Percentiles rank a stretch among this genome's conserved stretches.
Evolutionary conservation across 208 protist species (phyloP).

Genomic region (Novymonas esmeraldas): DNA sequence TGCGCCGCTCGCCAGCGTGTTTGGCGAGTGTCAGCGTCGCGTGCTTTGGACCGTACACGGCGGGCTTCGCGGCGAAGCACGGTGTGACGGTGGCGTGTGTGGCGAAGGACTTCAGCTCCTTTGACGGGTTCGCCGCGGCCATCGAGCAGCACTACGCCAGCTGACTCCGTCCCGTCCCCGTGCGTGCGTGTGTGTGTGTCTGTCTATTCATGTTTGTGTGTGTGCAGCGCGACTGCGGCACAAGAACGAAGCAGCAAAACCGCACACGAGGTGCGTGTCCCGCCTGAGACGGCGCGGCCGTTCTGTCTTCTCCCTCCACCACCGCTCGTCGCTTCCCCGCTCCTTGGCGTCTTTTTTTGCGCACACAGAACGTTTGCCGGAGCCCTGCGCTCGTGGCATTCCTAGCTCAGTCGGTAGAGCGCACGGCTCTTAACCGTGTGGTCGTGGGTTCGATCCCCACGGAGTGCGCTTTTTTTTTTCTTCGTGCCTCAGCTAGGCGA

Average conservation of each 20-base stretch:
- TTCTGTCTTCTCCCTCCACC: too few species aligned
- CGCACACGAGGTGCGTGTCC: background rate
- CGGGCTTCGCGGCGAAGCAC: conserved; percentile 9
- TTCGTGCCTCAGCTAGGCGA: too few species aligned
- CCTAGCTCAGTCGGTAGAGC: conserved; percentile 98
- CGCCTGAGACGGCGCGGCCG: too few species aligned
- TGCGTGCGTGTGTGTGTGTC: background rate
- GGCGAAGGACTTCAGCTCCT: conserved; percentile 24
- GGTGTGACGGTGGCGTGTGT: conserved; percentile 11
- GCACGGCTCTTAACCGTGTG: conserved; percentile 97
- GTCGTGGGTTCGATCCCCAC: conserved; percentile 97
- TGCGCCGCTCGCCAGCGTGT: conserved; percentile 15
- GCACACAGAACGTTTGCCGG: too few species aligned
- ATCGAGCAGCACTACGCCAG: conserved; percentile 17
- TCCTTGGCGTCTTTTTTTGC: too few species aligned
- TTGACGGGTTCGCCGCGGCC: conserved; percentile 22
- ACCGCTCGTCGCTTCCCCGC: too few species aligned
- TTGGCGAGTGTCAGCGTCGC: conserved; percentile 13
- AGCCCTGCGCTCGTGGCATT: too few species aligned
- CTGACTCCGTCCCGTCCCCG: background rate
- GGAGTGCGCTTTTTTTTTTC: conserved; percentile 64
- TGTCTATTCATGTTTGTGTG: background rate
- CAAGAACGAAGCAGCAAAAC: background rate
- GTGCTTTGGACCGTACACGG: conserved; percentile 29
- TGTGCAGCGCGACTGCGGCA: background rate